A percentile compares a stretch with the other conserved stretches of the same genome.
These are phyloP conservation scores for Kwoniella bestiolae DNA, from an alignment of 768 basidiomycete genomes.

Conservation along the genomic window DNA sequence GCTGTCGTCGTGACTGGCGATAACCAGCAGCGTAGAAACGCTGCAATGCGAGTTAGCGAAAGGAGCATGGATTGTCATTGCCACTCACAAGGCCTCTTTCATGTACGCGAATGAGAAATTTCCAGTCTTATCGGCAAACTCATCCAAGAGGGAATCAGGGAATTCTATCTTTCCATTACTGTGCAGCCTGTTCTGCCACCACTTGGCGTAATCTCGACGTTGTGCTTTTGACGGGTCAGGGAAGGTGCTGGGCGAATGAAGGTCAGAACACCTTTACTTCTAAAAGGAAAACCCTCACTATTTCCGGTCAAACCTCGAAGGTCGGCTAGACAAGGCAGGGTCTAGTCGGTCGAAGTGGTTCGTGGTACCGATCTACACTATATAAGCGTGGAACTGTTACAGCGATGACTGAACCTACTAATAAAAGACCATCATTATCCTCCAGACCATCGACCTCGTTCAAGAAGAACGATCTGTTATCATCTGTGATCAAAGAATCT, in stretches of 20 bases:
- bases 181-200: conserved; percentile 79
- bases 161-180: conserved; percentile 69
- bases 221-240: conserved; percentile 71
- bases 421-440: conserved; percentile 75
- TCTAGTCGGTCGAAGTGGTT: conserved; percentile 84
- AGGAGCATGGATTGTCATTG: background rate
- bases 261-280: too few relatives aligned
- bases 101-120: conserved; percentile 84
- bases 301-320: conserved; percentile 84
- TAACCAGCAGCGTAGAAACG: conserved; percentile 71
- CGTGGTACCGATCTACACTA: conserved; percentile 60
- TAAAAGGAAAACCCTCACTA: conserved; percentile 65
- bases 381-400: background rate
- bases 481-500: conserved; percentile 77
- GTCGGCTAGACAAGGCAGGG: conserved; percentile 73
- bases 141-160: conserved; percentile 68
- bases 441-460: conserved; percentile 79
- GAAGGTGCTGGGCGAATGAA: conserved; percentile 65
- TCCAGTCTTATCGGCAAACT: conserved; percentile 67
- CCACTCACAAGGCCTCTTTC: conserved; percentile 81
- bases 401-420: conserved; percentile 60
- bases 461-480: conserved; percentile 82
- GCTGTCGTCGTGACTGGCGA: conserved; percentile 64
- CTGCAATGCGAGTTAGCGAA: conserved; percentile 57
- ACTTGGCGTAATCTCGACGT: conserved; percentile 70